Percentiles rank a stretch among this genome's conserved stretches.
Evolutionary conservation across 495 filamentous ascomycete species (phyloP).

Genomic region (Hypoxylon cercidicola): DNA sequence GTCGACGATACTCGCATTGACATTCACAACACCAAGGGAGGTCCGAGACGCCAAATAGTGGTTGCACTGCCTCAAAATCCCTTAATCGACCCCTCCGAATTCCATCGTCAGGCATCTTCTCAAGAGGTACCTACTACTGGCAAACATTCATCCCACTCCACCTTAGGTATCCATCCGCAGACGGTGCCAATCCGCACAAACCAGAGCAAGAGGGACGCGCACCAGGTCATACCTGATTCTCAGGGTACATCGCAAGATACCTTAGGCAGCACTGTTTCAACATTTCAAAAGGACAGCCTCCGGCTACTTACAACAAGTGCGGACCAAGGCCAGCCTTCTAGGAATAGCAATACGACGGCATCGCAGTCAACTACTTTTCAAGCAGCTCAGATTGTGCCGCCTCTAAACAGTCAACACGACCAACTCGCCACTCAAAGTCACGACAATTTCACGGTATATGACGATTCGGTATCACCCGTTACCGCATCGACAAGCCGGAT

Average conservation of each 20-base stretch:
- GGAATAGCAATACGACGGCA: slow-evolving; percentile 1
- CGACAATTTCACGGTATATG: slow-evolving; percentile 30
- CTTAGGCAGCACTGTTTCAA: too few species aligned
- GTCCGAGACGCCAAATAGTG: slow-evolving; percentile 15
- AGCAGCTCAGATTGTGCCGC: slow-evolving; percentile 45
- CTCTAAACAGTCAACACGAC: slow-evolving; percentile 34
- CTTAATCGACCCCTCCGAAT: slow-evolving; percentile 28
- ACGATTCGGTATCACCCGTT: slow-evolving; percentile 35
- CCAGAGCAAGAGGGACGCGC: slow-evolving; percentile 1
- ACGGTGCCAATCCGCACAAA: neutral
- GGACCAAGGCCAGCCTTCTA: slow-evolving; percentile 19
- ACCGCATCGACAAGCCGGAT: slow-evolving; percentile 19
- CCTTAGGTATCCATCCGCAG: neutral
- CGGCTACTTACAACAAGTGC: slow-evolving; percentile 1
- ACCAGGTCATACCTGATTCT: slow-evolving; percentile 43
- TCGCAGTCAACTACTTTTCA: slow-evolving; percentile 38
- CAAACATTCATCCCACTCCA: slow-evolving; percentile 5
- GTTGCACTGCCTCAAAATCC: slow-evolving; percentile 23
- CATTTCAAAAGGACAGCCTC: too few species aligned
- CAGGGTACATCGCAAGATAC: slow-evolving; percentile 27
- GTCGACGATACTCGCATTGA: neutral
- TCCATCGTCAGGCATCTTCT: slow-evolving; percentile 10
- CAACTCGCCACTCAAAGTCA: slow-evolving; percentile 38
- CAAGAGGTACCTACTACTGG: slow-evolving; percentile 8
- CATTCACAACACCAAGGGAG: neutral